These are phyloP conservation scores for Elsinoe perseae DNA, from an alignment of 2,329 filamentous ascomycete species.

Conservation along the genomic window DNA sequence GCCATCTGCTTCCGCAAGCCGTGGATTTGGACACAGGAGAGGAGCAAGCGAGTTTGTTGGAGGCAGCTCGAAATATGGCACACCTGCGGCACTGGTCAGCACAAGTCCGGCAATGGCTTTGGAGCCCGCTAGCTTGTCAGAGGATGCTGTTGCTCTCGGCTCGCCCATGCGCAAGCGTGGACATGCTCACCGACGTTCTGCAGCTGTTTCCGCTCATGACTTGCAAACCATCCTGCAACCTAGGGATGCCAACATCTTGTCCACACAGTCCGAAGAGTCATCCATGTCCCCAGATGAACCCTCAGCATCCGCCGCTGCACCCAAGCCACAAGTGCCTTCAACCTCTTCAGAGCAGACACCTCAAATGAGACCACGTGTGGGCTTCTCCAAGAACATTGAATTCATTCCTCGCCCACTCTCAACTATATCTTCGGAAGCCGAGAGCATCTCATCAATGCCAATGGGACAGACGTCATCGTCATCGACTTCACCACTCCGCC, in stretches of 20 bases:
- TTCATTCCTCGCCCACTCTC: conserved; percentile 78
- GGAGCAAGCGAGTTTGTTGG: conserved; percentile 83
- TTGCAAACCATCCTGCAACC: conserved; percentile 61
- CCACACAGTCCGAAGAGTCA: conserved; percentile 2
- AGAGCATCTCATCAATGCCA: conserved; percentile 60
- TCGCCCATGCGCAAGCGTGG: conserved; percentile 53
- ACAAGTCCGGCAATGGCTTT: conserved; percentile 62
- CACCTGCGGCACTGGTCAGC: conserved; percentile 51
- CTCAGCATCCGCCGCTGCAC: not conserved
- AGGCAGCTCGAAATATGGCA: conserved; percentile 49
- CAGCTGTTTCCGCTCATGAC: conserved; percentile 76
- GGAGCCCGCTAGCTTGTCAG: conserved; percentile 50
- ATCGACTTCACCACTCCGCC: conserved; percentile 9
- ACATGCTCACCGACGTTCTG: conserved; percentile 73
- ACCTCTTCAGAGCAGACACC: conserved; percentile 11
- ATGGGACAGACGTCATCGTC: conserved; percentile 1
- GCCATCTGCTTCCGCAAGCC: conserved; percentile 41
- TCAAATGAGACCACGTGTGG: conserved; percentile 56
- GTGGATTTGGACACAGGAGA: conserved; percentile 58
- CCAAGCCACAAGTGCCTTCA: not conserved
- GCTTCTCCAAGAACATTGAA: conserved; percentile 76
- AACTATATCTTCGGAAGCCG: conserved; percentile 74
- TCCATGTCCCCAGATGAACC: conserved; percentile 12
- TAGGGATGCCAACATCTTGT: conserved; percentile 41
- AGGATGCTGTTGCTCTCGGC: conserved; percentile 41